Base-by-base conservation (phyloP, 106 monocot species). In the Agapanthus africanus region DNA sequence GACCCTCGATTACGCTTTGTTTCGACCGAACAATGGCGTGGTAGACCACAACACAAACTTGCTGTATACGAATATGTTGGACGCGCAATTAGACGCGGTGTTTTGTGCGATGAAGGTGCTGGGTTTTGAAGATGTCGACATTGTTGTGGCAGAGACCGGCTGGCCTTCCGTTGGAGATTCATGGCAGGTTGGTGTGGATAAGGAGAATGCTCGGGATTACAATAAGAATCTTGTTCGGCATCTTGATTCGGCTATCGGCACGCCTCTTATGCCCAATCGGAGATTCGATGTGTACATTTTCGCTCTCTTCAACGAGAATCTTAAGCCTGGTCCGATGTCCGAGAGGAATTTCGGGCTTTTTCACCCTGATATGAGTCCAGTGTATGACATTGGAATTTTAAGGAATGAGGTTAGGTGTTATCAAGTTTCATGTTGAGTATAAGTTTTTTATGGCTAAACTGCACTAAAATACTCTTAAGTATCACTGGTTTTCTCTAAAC, bases 61-160 rank as follows among this genome's bases (percentile, higher is more conserved):
- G 49, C 18, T 50, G n/a, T 93, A 93, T 82, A 47, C 82, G 0
- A 90, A 82, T 80, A 93, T 93, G 93, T 64, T 93, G 18, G 89
- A 90, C 47, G 93, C 77, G 28, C 93, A 93, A 68, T 70, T 93
- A 18, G 93, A 93, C 40, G 90, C 93, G 1, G 82, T 90, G 10
- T 79, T 63, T 79, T 75, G 86, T 0, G 93, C 93, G 4, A 82
- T 90, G 78, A 78, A 67, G 60, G 41, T 23, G 4, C 33, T 84
- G 44, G 87, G 87, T 0, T 90, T 80, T 75, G 66, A 25, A 9
- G 93, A 87, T 61, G 70, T 93, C 35, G 78, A 80, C 14, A 83
- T 93, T 66, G 87, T 73, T 16, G 70, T 93, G 36, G 73, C 87
- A 2, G 84, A 90, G 76, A 87, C 82, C 1, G 93, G 93, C 11